phyloP scores from a whole-genome alignment of 257 asterid species.

The Euphrasia confusa region DNA sequence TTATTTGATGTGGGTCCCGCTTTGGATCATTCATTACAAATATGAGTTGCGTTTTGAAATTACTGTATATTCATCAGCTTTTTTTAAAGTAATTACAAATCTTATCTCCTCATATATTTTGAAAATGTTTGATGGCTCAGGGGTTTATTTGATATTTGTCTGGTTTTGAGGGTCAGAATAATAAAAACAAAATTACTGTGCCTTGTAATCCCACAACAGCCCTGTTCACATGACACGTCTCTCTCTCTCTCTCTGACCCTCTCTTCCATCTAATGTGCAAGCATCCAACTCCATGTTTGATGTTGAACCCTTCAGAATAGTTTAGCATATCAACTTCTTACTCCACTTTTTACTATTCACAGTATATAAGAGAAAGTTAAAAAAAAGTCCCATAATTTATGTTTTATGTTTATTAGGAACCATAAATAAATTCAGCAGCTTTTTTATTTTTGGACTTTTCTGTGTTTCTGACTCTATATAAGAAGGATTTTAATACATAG shows the following conservation, averaged over 20 bases:
- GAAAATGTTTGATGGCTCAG: too few relatives aligned
- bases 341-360: too few relatives aligned
- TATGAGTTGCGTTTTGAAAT: neutral
- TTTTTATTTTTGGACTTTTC: constrained; percentile 19
- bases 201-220: constrained; percentile 10
- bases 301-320: neutral
- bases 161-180: neutral
- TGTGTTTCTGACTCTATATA: constrained; percentile 20
- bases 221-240: constrained; percentile 21
- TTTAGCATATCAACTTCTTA: too few relatives aligned
- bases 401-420: too few relatives aligned
- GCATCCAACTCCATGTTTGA: neutral
- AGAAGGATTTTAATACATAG: neutral
- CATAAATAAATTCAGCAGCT: neutral
- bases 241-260: constrained; percentile 1
- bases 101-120: too few relatives aligned
- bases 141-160: too few relatives aligned
- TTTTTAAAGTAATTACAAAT: too few relatives aligned
- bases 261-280: constrained; percentile 16
- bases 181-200: neutral
- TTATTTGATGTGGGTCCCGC: neutral
- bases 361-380: too few relatives aligned
- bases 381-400: too few relatives aligned
- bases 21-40: neutral
- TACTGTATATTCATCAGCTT: neutral